Base-by-base conservation (phyloP, 805 yeast species). In the Spathaspora hagerdaliae region DNA sequence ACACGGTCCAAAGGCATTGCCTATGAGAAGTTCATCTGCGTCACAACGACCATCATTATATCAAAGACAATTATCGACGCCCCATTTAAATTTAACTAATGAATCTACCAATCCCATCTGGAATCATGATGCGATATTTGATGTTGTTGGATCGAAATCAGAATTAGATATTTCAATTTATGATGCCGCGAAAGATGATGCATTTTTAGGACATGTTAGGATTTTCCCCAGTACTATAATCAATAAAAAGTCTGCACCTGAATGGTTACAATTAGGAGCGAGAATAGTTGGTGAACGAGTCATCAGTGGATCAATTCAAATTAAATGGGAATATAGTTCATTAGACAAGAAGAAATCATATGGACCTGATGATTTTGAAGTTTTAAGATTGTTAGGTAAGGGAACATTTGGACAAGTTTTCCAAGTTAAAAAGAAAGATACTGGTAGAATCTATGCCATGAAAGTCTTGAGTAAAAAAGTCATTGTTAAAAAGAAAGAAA, bases 321-420 rank as follows among this genome's bases (percentile, higher is more conserved):
- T 94, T 45, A 76, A 80, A 52, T 80, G 91, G 76, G 82, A 81
- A 52, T 92, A 83, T 65, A 59, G 73, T 12, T 81, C 81, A 39
- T 70, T 80, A 32, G 81, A 86, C 15, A 72, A 80, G 42, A 85
- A 87, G 63, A 81, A 82, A 56, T 87, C 85, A 55, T 87, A 85
- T 59, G 96, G 97, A 1, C 99, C 99, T 5, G 85, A 84, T 42
- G 98, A 94, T 67, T 94, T 94, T 65, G 96, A 91, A 63, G 89
- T 92, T 13, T 78, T 94, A 56, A 77, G 97, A 59, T 73, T 92
- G 43, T 73, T 92, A 50, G 99, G 99, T 50, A 90, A 89, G 62
- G 99, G 99, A 44, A 94, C 98, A 1, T 92, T 92, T 73, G 99
- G 99, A 31, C 96, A 89, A 70, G 99, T 92, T 33, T 94, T 85